These are phyloP conservation scores for Venturia nashicola DNA, from an alignment of 2,329 filamentous ascomycete genomes.

Conservation along the genomic window DNA sequence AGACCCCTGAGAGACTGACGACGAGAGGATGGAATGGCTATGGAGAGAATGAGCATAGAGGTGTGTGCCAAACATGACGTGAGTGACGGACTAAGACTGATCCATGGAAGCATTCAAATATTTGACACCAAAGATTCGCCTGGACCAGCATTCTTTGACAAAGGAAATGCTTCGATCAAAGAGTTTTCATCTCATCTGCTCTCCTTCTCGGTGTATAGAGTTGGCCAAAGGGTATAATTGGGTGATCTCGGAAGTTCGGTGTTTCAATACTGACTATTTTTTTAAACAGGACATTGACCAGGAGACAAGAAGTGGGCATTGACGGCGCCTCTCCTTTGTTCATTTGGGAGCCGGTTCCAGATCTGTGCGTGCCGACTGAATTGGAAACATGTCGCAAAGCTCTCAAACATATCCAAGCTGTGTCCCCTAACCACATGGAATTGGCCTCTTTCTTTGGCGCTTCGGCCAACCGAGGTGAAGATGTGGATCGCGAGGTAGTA, in stretches of 20 bases:
- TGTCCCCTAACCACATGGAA: slow-evolving; percentile 78
- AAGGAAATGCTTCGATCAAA: slow-evolving; percentile 55
- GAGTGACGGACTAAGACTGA: background rate
- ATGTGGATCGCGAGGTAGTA: slow-evolving; percentile 26
- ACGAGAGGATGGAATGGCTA: slow-evolving; percentile 94
- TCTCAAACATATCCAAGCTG: slow-evolving; percentile 42
- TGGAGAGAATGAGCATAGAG: slow-evolving; percentile 52
- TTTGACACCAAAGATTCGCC: slow-evolving; percentile 69
- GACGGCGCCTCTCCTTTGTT: slow-evolving; percentile 48
- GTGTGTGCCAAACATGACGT: slow-evolving; percentile 16
- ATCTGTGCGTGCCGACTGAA: slow-evolving; percentile 63
- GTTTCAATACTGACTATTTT: slow-evolving; percentile 31
- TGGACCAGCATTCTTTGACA: slow-evolving; percentile 61
- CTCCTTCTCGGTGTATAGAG: slow-evolving; percentile 61
- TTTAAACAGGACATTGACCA: background rate
- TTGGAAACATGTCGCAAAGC: slow-evolving; percentile 41
- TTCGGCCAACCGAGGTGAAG: slow-evolving; percentile 19
- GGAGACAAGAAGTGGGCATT: background rate
- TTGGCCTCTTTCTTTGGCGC: slow-evolving; percentile 72
- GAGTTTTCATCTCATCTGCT: slow-evolving; percentile 82
- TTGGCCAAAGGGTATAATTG: slow-evolving; percentile 55
- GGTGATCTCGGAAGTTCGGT: slow-evolving; percentile 25
- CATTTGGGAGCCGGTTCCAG: slow-evolving; percentile 92
- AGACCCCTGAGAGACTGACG: slow-evolving; percentile 56
- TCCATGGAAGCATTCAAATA: slow-evolving; percentile 60